Evolutionary conservation across 768 basidiomycete species (phyloP), one percentile per base, ranked within the genome.

Genomic region (Termitomyces sp.): DNA sequence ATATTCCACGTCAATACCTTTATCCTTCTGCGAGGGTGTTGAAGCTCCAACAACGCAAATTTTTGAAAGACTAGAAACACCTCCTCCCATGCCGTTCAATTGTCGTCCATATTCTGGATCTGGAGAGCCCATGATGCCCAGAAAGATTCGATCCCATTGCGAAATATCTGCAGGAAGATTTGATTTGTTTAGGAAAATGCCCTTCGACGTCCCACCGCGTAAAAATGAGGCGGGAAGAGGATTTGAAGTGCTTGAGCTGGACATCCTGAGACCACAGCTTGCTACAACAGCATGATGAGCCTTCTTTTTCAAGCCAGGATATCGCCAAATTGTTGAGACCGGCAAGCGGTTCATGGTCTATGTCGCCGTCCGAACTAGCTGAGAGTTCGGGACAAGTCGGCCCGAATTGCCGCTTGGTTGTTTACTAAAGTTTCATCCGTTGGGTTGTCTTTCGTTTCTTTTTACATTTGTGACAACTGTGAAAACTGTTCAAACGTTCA

Each of bases 61-160:
- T 66, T 92, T 92, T 36, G 87, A 88, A 6, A 89, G 76, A 57
- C 85, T 88, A 16, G 85, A 87, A 9, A 88, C 72, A 4, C 90
- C 90, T 6, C 90, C 88, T 9, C 90, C 90, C 86, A 91, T 88
- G 12, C 90, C 90, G 62, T 92, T 85, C 14, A 91, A 75, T 69
- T 92, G 90, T 16, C 87, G 74, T 1, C 81, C 82, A 62, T 88
- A 72, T 55, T 79, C 73, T 2, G 83, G 76, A 64, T 92, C 90
- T 0, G 90, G 90, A 3, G 88, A 90, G n/a, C 89, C 90, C 88
- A 91, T 90, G 14, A 89, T 79, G 0, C 85, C 80, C 9, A 86
- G 77, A 62, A 90, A 86, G 49, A 89, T 82, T 33, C 73, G 72
- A 16, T 73, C 69, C 88, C 87, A 90, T 66, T 80, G 70, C 0